Evolutionary conservation across 2,329 filamentous ascomycete genomes (phyloP), one percentile per base, ranked within the genome.

Genomic region (Pezicula rhizophila): DNA sequence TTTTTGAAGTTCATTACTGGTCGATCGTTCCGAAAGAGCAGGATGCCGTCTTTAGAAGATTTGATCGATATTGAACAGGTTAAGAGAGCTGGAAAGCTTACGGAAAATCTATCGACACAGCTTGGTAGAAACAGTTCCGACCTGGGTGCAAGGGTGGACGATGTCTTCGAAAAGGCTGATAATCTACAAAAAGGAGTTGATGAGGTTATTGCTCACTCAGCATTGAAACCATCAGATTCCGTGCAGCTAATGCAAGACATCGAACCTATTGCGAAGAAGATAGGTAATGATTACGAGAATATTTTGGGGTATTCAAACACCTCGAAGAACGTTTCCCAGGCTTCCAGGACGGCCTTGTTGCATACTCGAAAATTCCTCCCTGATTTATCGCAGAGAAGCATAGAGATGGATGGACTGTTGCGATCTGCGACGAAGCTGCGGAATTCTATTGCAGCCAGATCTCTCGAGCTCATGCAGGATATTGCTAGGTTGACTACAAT

Each of bases 261-360:
- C 39, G 85, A 92, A 63, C 85, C 88, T 0, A 76, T 97, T 48
- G 84, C 84, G 45, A 89, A 83, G 60, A 96, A 96, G 68, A 87
- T 99, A 44, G 82, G 84, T 42, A 87, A 85, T 5, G 93, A 97
- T 66, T 88, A 89, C 62, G 85, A 90, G 57, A 84, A 88, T 56
- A 81, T 89, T 10, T 72, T 89, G 40, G 76, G 78, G 5, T 84
- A 90, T 54, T 73, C 80, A 1, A 80, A 80, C 54, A 83, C 83
- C 37, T 72, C 83, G n/a, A 84, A 83, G 57, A 80, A 82, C 54
- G 61, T 83, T 14, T 70, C 75, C 1, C 80, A 82, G 58, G 80
- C 77, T 7, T 84, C 82, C 17, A 84, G 81, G 60, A 79, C 77
- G 34, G 82, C 82, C 6, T 77, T 76, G 5, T 77, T 77, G 17